phyloP scores from a whole-genome alignment of 1,284 basidiomycete species.

The Moesziomyces globuligerus region DNA sequence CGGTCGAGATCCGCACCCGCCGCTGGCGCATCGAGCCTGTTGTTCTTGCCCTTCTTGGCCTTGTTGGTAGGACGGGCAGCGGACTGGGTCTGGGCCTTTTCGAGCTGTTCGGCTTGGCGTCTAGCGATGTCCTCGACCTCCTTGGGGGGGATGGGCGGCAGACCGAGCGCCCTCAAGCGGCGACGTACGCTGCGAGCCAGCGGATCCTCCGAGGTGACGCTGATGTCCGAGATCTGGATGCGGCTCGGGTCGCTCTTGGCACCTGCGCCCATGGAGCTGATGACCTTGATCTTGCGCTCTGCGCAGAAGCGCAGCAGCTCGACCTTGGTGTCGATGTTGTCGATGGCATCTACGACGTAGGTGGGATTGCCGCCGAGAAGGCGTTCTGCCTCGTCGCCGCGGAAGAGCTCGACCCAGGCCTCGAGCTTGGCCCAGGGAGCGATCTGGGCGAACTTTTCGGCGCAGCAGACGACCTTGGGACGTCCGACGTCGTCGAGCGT shows the following conservation, averaged over 20 bases:
- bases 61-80: constrained; percentile 10
- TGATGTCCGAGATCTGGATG: constrained; percentile 93
- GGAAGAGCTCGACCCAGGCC: constrained; percentile 61
- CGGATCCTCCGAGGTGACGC: constrained; percentile 91
- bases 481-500: constrained; percentile 88
- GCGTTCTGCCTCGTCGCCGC: constrained; percentile 46
- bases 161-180: constrained; percentile 73
- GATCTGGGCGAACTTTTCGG: constrained; percentile 77
- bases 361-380: constrained; percentile 54
- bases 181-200: constrained; percentile 89
- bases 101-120: constrained; percentile 27
- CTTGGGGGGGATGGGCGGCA: constrained; percentile 56
- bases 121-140: constrained; percentile 33
- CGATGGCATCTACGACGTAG: constrained; percentile 73
- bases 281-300: constrained; percentile 68
- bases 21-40: constrained; percentile 11
- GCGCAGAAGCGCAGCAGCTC: constrained; percentile 64
- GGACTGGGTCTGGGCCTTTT: constrained; percentile 23
- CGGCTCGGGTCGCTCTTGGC: constrained; percentile 94
- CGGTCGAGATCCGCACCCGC: constrained; percentile 15
- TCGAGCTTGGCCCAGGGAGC: constrained; percentile 76
- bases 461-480: constrained; percentile 88
- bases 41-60: constrained; percentile 17
- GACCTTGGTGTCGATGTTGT: constrained; percentile 91
- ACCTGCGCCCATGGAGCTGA: constrained; percentile 97